Evolutionary conservation across 192 early-diverging fungal species (phyloP).

Genomic region (Mortierella antarctica): DNA sequence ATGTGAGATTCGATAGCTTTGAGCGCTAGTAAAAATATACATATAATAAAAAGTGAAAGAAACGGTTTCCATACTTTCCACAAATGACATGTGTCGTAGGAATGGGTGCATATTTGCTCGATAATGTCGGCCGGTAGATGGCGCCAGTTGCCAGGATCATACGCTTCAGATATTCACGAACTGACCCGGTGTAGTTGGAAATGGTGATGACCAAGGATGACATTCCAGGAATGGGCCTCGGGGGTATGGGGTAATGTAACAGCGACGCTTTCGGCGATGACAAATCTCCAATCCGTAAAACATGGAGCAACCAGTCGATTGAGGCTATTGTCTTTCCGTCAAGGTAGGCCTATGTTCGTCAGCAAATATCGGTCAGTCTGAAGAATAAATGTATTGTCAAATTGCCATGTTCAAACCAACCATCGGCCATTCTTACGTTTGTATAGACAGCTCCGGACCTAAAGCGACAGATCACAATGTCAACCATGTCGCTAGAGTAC

Average conservation of each 20-base stretch:
- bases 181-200: conserved; percentile 75
- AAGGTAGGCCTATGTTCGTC: conserved; percentile 23
- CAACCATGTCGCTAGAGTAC: conserved; percentile 22
- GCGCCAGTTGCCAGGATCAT: conserved; percentile 74
- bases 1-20: not conserved
- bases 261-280: conserved; percentile 55
- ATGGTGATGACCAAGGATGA: conserved; percentile 65
- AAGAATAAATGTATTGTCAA: not conserved
- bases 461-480: conserved; percentile 49
- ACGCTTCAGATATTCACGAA: conserved; percentile 72
- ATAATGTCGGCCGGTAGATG: conserved; percentile 70
- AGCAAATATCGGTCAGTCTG: not conserved
- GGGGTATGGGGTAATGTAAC: conserved; percentile 69
- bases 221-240: conserved; percentile 59
- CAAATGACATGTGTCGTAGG: conserved; percentile 85
- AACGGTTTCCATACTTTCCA: conserved; percentile 53
- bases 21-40: not conserved
- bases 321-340: conserved; percentile 62
- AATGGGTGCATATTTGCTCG: conserved; percentile 20
- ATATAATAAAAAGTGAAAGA: not conserved
- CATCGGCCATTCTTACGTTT: conserved; percentile 9
- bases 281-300: conserved; percentile 47
- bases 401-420: conserved; percentile 4
- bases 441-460: conserved; percentile 29
- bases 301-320: conserved; percentile 63